Percentiles rank a stretch among this genome's conserved stretches.
phyloP scores from a whole-genome alignment of 2,329 filamentous ascomycete genomes.

The Aspergillus intermedius region DNA sequence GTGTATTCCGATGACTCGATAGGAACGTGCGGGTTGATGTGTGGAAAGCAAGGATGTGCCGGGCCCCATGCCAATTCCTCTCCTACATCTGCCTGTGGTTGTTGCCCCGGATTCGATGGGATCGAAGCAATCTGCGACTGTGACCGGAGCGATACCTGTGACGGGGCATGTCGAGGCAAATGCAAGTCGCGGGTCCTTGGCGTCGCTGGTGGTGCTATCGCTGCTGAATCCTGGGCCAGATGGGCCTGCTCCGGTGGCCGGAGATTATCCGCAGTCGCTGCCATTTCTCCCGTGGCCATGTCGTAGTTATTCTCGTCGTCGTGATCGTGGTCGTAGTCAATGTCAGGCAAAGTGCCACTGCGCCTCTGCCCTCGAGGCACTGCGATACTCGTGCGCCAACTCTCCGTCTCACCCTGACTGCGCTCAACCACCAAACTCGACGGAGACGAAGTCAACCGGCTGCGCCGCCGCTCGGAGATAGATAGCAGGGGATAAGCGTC shows the following conservation, averaged over 20 bases:
- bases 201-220: not conserved
- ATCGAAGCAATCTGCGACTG: constrained; percentile 34
- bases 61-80: constrained; percentile 83
- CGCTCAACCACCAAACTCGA: constrained; percentile 45
- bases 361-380: constrained; percentile 41
- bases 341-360: constrained; percentile 19
- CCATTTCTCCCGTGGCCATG: constrained; percentile 19
- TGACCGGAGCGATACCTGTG: constrained; percentile 35
- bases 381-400: constrained; percentile 47
- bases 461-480: constrained; percentile 52
- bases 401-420: constrained; percentile 41
- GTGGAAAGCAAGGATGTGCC: constrained; percentile 88
- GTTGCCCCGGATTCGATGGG: constrained; percentile 30
- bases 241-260: constrained; percentile 26
- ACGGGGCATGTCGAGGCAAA: constrained; percentile 33
- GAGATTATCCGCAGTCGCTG: constrained; percentile 21
- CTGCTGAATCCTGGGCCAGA: constrained; percentile 19
- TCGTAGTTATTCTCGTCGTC: not conserved
- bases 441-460: constrained; percentile 43
- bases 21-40: constrained; percentile 86
- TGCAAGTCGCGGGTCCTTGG: constrained; percentile 2
- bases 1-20: constrained; percentile 65
- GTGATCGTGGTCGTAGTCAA: constrained; percentile 3
- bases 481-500: constrained; percentile 53
- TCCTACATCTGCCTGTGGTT: constrained; percentile 51